Conservation (phyloP, 305 asterid species). For the Fraxinus albicans region DNA sequence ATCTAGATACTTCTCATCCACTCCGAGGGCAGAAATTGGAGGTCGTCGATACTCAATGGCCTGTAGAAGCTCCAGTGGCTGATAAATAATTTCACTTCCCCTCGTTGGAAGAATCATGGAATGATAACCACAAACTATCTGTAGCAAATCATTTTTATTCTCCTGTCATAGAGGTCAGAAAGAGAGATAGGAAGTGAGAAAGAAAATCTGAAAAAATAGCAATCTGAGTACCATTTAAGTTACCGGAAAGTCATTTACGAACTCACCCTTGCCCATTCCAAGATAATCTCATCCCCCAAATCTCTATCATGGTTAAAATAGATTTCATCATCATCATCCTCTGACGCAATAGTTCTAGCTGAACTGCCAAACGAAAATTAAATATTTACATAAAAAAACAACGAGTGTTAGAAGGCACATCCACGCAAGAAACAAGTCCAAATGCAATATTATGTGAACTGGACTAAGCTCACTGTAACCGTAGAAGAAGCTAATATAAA, state of each 20-base stretch:
- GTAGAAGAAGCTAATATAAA: conserved; percentile 15
- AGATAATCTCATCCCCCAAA: conserved; percentile 47
- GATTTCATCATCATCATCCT: conserved; percentile 57
- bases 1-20: conserved; percentile 46
- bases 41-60: conserved; percentile 61
- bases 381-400: conserved; percentile 2
- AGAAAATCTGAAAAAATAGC: conserved; percentile 11
- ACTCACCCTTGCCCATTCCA: conserved; percentile 88
- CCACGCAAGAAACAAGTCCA: conserved; percentile 23
- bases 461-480: conserved; percentile 11
- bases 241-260: conserved; percentile 9
- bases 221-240: conserved; percentile 20
- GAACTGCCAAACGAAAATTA: conserved; percentile 71
- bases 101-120: conserved; percentile 62
- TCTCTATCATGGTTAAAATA: conserved; percentile 43
- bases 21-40: conserved; percentile 57
- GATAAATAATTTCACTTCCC: conserved; percentile 65
- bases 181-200: conserved; percentile 21
- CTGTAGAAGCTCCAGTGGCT: conserved; percentile 88
- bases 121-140: conserved; percentile 80
- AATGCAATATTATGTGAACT: conserved; percentile 11
- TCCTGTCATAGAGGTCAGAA: conserved; percentile 49
- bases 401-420: conserved; percentile 16
- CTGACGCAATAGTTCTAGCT: conserved; percentile 60
- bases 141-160: conserved; percentile 78